phyloP scores from a whole-genome alignment of 176 grass and related monocot genomes.

The Elymus sibiricus region DNA sequence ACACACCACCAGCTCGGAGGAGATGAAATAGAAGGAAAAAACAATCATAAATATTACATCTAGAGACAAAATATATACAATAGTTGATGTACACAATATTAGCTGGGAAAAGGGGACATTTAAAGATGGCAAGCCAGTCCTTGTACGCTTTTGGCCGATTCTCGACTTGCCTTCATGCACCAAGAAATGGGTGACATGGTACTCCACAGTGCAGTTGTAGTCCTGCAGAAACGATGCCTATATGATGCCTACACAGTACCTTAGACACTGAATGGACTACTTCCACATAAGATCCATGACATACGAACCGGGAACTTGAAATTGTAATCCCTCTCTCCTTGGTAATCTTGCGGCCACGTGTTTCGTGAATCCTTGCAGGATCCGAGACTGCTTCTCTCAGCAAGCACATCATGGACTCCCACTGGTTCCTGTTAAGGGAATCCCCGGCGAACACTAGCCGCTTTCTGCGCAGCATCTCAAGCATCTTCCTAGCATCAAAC shows the following conservation, averaged over 20 bases:
- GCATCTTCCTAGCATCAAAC: slow-evolving; percentile 69
- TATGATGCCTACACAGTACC: background rate
- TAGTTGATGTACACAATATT: background rate
- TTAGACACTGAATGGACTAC: slow-evolving; percentile 13
- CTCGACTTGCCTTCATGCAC: slow-evolving; percentile 80
- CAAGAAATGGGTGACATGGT: slow-evolving; percentile 91
- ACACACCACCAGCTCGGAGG: background rate
- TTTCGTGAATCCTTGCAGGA: slow-evolving; percentile 63
- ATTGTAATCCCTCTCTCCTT: slow-evolving; percentile 84
- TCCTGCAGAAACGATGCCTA: slow-evolving; percentile 47
- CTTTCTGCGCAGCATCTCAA: slow-evolving; percentile 74
- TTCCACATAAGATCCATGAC: background rate
- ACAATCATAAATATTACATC: background rate
- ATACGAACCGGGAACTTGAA: slow-evolving; percentile 79
- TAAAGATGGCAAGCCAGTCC: background rate
- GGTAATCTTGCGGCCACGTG: slow-evolving; percentile 56
- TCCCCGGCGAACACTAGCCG: slow-evolving; percentile 80
- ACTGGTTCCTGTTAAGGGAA: slow-evolving; percentile 95
- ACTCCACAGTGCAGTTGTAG: slow-evolving; percentile 88
- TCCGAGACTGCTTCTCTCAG: slow-evolving; percentile 49
- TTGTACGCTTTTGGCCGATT: slow-evolving; percentile 53
- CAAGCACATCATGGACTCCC: slow-evolving; percentile 98
- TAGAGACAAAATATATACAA: background rate
- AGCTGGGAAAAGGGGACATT: background rate
- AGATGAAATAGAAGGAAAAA: background rate